Percentiles rank a stretch among this genome's conserved stretches.
These are phyloP conservation scores for Trifolium dubium DNA, from an alignment of 306 rosid genomes.

Conservation along the genomic window DNA sequence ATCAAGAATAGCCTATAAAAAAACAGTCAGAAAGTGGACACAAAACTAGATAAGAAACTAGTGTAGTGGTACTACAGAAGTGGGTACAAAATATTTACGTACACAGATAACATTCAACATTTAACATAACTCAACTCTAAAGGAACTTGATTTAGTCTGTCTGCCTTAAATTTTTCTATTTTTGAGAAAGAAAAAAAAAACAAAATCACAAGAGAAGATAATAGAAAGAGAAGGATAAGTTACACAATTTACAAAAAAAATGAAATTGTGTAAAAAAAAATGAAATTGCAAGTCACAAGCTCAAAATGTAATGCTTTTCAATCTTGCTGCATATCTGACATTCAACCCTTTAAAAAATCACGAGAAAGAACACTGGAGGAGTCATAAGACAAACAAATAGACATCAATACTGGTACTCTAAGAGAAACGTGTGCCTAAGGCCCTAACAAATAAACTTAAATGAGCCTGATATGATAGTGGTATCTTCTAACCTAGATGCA, in stretches of 20 bases:
- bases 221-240: conserved; percentile 22
- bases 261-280: conserved; percentile 1
- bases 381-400: background rate
- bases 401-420: background rate
- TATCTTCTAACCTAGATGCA: conserved; percentile 37
- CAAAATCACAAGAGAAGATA: background rate
- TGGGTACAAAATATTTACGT: background rate
- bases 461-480: background rate
- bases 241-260: background rate
- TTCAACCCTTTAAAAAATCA: background rate
- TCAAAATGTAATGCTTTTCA: conserved; percentile 2
- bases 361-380: conserved; percentile 7
- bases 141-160: conserved; percentile 12
- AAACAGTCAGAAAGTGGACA: conserved; percentile 23
- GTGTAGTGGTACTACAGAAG: conserved; percentile 16
- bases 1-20: conserved; percentile 82
- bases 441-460: conserved; percentile 17
- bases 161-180: conserved; percentile 14
- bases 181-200: background rate
- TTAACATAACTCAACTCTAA: conserved; percentile 42
- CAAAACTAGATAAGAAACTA: conserved; percentile 24
- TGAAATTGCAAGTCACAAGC: background rate
- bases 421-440: background rate
- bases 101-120: conserved; percentile 8
- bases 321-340: background rate